Evolutionary conservation across 2,329 filamentous ascomycete genomes (phyloP), one percentile per base, ranked within the genome.

Genomic region (Epicoccum nigrum): DNA sequence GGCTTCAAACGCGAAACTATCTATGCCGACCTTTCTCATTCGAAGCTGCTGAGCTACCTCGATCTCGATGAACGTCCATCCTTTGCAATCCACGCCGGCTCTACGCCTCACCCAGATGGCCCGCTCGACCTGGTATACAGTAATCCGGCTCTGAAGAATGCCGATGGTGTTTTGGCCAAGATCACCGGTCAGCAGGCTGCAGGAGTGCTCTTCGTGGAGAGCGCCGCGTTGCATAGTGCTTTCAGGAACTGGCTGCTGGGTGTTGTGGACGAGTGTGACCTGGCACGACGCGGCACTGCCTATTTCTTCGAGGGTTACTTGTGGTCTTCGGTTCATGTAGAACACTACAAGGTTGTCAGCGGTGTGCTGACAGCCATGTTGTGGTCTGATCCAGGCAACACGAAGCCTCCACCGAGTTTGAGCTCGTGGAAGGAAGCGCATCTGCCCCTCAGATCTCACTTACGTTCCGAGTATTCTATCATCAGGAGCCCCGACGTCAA

Each of bases 181-280:
- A 47, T 71, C 12, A 53, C 47, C 4, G 65, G 65, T 0, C 54
- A 52, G 15, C 42, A 55, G n/a, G 47, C 60, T 7, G 38, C 48
- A 8, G 45, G 38, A 2, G 45, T 40, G 16, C 23, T 63, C 7
- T 67, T 65, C 17, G 46, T 55, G 1, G 51, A 62, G 17, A 54
- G 51, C 27, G 39, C 48, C 0, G 52, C 52, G n/a, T 39, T 56
- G 9, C 60, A 68, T 13, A 39, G 50, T 7, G 61, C 60, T 17
- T 73, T 71, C 52, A 52, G 57, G 16, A 56, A 58, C 13, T 73
- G 70, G 70, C 45, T 67, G 19, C 43, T 59, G 21, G 57, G 57
- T 1, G 40, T 55, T 2, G 23, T 41, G 0, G 51, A 58, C 15
- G 54, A 59, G 15, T 21, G 21, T 7, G 60, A 66, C 23, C 12